A percentile compares a stretch with the other conserved stretches of the same genome.
Conservation (phyloP, 208 protist species). For the Trichomonas vaginalis region DNA sequence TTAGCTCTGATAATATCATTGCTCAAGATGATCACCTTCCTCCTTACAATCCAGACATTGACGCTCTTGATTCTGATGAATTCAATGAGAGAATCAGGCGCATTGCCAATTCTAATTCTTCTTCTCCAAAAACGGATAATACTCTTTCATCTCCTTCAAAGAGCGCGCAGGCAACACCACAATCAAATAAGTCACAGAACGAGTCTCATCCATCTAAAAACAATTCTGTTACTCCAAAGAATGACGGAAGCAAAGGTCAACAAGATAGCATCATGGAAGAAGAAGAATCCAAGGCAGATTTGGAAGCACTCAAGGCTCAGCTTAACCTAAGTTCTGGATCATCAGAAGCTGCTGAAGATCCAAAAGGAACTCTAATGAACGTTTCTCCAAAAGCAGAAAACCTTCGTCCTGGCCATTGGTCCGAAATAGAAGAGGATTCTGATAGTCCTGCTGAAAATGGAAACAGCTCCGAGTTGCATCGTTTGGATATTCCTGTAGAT, state of each 20-base stretch:
- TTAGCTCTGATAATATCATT: neutral
- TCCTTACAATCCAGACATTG: neutral
- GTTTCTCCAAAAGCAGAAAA: neutral
- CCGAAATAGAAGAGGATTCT: neutral
- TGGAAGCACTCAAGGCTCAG: neutral
- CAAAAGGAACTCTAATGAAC: neutral
- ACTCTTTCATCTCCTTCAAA: neutral
- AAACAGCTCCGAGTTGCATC: neutral
- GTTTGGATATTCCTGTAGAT: neutral
- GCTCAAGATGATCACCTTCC: neutral
- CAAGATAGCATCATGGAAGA: too few relatives aligned
- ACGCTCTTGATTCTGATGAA: neutral
- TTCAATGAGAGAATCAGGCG: neutral
- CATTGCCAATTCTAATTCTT: neutral
- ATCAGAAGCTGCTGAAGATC: neutral
- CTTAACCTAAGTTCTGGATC: neutral
- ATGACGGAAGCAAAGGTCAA: too few relatives aligned
- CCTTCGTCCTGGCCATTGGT: neutral
- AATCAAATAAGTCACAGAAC: neutral
- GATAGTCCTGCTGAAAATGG: neutral
- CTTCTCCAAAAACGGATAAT: neutral
- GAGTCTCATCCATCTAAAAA: neutral
- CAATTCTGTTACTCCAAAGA: neutral
- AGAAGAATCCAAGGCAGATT: neutral
- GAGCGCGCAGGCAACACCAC: neutral